Conservation (phyloP, 371 early-diverging fungal species). For the Mucor mucedo region DNA sequence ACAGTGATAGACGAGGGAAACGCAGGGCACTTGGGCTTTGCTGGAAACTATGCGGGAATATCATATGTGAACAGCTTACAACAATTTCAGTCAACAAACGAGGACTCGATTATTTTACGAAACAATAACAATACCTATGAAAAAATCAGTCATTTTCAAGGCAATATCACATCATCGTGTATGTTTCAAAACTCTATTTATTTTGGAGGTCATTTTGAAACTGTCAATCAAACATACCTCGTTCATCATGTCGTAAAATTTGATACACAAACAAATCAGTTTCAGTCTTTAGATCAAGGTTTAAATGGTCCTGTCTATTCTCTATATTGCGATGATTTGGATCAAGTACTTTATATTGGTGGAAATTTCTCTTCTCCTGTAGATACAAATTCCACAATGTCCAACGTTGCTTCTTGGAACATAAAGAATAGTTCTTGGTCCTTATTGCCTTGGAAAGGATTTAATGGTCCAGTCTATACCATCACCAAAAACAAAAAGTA, state of each 20-base stretch:
- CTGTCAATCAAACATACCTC: constrained; percentile 17
- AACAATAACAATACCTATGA: neutral
- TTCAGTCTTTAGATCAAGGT: constrained; percentile 44
- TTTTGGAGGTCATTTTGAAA: constrained; percentile 43
- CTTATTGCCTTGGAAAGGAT: constrained; percentile 27
- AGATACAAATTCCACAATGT: neutral
- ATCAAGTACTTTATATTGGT: constrained; percentile 47
- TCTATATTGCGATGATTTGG: constrained; percentile 57
- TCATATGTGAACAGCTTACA: constrained; percentile 27
- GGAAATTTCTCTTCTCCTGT: constrained; percentile 41
- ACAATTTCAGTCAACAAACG: constrained; percentile 29
- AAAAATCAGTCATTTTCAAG: constrained; percentile 6
- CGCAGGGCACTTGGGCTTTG: constrained; percentile 41
- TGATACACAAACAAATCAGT: constrained; percentile 33
- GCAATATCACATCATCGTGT: constrained; percentile 22
- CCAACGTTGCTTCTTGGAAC: constrained; percentile 12
- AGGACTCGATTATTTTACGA: neutral
- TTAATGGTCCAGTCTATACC: constrained; percentile 33
- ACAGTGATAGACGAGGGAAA: constrained; percentile 11
- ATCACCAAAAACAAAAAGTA: constrained; percentile 16
- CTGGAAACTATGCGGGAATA: constrained; percentile 47
- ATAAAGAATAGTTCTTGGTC: constrained; percentile 5
- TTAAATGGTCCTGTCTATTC: constrained; percentile 65
- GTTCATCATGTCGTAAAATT: constrained; percentile 47
- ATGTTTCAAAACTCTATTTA: constrained; percentile 36